A percentile compares a stretch with the other conserved stretches of the same genome.
phyloP scores from a whole-genome alignment of 768 basidiomycete species.

The Trametes punicea region DNA sequence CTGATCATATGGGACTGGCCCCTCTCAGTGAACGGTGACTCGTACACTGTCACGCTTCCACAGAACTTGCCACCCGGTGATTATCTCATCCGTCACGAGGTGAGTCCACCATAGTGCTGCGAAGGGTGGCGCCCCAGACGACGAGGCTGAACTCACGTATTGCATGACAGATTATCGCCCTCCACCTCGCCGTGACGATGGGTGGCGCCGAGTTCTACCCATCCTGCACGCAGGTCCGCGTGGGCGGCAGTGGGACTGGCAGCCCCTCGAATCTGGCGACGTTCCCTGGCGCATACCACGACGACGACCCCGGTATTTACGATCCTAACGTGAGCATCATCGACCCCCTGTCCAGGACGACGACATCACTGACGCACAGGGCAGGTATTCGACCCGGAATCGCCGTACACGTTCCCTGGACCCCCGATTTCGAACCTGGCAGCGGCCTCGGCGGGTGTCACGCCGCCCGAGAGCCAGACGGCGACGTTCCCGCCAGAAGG shows the following conservation, averaged over 20 bases:
- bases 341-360: background rate
- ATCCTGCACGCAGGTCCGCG: constrained; percentile 52
- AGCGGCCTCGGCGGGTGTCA: constrained; percentile 12
- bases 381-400: constrained; percentile 26
- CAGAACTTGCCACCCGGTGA: constrained; percentile 58
- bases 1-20: too few relatives aligned
- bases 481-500: constrained; percentile 22
- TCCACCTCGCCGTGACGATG: constrained; percentile 54
- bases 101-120: constrained; percentile 1
- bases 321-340: constrained; percentile 40
- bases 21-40: constrained; percentile 23
- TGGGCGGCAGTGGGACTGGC: constrained; percentile 54
- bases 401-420: constrained; percentile 30
- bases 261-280: constrained; percentile 48
- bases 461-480: constrained; percentile 5
- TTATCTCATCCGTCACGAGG: constrained; percentile 75
- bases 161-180: constrained; percentile 52
- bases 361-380: background rate
- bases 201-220: constrained; percentile 83
- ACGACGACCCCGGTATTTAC: constrained; percentile 70
- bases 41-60: constrained; percentile 34
- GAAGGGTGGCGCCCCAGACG: too few relatives aligned
- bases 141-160: background rate
- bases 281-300: constrained; percentile 74
- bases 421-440: constrained; percentile 27